These are phyloP conservation scores for Noccaea bulbosa DNA, from an alignment of 345 rosid genomes.

Conservation along the genomic window DNA sequence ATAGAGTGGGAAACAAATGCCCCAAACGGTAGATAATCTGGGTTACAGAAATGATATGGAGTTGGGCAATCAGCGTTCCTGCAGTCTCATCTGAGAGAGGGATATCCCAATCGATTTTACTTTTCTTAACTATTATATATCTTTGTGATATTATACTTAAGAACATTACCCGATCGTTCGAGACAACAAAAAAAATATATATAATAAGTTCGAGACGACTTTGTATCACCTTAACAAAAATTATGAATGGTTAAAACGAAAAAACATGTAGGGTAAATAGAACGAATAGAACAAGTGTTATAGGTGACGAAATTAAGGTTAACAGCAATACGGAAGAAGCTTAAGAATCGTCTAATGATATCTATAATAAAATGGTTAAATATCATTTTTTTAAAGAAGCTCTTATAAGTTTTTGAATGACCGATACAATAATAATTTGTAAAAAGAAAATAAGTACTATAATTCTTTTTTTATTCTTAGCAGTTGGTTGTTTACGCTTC, in stretches of 20 bases:
- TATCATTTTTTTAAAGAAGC: not conserved
- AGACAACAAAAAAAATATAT: too few relatives aligned
- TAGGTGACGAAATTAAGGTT: not conserved
- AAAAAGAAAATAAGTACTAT: too few relatives aligned
- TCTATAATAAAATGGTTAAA: not conserved
- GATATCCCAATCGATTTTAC: not conserved
- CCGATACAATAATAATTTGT: not conserved
- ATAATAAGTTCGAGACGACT: not conserved
- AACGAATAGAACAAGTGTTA: not conserved
- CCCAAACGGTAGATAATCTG: conserved; percentile 2
- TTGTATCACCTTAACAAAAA: not conserved
- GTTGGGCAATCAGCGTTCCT: conserved; percentile 5
- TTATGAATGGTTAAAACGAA: not conserved
- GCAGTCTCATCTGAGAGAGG: conserved; percentile 7
- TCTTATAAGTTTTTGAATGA: not conserved
- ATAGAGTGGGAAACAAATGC: not conserved
- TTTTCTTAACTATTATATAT: not conserved
- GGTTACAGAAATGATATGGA: not conserved
- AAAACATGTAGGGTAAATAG: not conserved
- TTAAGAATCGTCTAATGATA: not conserved
- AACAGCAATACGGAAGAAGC: not conserved
- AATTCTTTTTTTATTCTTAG: too few relatives aligned
- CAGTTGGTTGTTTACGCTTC: conserved; percentile 7
- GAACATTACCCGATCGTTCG: not conserved
- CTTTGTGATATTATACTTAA: not conserved